phyloP scores from a whole-genome alignment of 1,139 yeast genomes.

The Geotrichum macrosporum region DNA sequence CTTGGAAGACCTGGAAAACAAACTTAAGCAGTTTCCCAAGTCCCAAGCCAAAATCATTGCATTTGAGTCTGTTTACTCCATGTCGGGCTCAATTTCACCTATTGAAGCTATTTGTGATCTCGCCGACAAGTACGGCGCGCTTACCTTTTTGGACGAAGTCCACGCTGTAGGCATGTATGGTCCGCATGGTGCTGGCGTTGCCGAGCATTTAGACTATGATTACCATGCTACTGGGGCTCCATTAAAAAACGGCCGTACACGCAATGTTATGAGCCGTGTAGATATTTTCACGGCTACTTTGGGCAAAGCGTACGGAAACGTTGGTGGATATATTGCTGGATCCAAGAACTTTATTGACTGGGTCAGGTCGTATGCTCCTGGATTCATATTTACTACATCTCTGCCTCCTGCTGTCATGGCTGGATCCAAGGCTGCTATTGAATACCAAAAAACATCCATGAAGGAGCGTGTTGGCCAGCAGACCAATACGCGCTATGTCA shows the following conservation, averaged over 20 bases:
- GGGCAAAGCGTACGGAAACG: slow-evolving; percentile 95
- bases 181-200: slow-evolving; percentile 99
- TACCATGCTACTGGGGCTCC: slow-evolving; percentile 59
- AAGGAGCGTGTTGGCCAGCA: slow-evolving; percentile 82
- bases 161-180: slow-evolving; percentile 99
- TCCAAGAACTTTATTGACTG: slow-evolving; percentile 80
- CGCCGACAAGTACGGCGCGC: slow-evolving; percentile 95
- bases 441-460: slow-evolving; percentile 75
- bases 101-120: slow-evolving; percentile 88
- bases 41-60: slow-evolving; percentile 91
- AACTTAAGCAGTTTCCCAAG: slow-evolving; percentile 74
- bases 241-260: slow-evolving; percentile 40
- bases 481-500: slow-evolving; percentile 77
- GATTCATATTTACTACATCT: slow-evolving; percentile 92
- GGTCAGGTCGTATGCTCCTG: slow-evolving; percentile 95
- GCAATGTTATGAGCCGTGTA: slow-evolving; percentile 77
- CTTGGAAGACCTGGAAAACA: slow-evolving; percentile 69
- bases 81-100: slow-evolving; percentile 97
- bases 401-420: slow-evolving; percentile 98
- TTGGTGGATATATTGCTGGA: slow-evolving; percentile 97
- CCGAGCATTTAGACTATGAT: slow-evolving; percentile 89
- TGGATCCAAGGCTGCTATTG: slow-evolving; percentile 82
- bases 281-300: slow-evolving; percentile 97
- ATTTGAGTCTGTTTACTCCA: slow-evolving; percentile 93
- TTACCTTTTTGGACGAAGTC: slow-evolving; percentile 95